Evolutionary conservation across 495 filamentous ascomycete genomes (phyloP).

Genomic region (Cercophora samala): DNA sequence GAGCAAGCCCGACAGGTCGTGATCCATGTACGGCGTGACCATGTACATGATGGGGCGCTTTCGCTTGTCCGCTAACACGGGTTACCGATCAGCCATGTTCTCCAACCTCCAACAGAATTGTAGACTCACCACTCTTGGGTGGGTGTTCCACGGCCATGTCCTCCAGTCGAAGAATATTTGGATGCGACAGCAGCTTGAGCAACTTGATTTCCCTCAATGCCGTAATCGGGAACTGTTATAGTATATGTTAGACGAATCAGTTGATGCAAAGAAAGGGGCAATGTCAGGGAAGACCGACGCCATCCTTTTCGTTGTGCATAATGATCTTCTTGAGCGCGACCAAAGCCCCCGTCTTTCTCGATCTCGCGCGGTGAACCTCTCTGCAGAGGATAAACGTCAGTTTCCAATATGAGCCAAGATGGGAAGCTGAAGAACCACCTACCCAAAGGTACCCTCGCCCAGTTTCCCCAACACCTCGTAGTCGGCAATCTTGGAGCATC

Average conservation of each 20-base stretch:
- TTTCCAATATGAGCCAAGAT: constrained; percentile 12
- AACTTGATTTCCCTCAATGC: constrained; percentile 90
- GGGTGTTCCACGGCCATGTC: constrained; percentile 92
- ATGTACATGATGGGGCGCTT: constrained; percentile 93
- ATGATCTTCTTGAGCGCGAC: constrained; percentile 94
- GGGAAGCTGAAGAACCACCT: constrained; percentile 21
- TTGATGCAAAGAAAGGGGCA: neutral
- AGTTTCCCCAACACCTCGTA: constrained; percentile 90
- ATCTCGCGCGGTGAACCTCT: constrained; percentile 87
- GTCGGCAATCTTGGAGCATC: constrained; percentile 81
- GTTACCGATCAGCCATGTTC: constrained; percentile 12
- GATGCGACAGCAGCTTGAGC: constrained; percentile 86
- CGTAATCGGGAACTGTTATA: constrained; percentile 66
- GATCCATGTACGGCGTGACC: constrained; percentile 98
- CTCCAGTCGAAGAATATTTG: constrained; percentile 79
- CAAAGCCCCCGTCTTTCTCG: constrained; percentile 64
- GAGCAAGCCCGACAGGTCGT: constrained; percentile 91
- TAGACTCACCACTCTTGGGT: constrained; percentile 57
- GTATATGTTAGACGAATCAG: constrained; percentile 7
- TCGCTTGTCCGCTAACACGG: constrained; percentile 59
- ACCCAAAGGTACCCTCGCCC: constrained; percentile 97
- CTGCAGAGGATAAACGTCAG: constrained; percentile 41
- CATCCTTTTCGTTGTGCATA: constrained; percentile 83
- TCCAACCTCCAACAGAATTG: too few species aligned
- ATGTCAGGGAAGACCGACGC: constrained; percentile 46